Percentiles rank a stretch among this genome's conserved stretches.
phyloP scores from a whole-genome alignment of 2,329 filamentous ascomycete genomes.

The Zopfia rhizophila region DNA sequence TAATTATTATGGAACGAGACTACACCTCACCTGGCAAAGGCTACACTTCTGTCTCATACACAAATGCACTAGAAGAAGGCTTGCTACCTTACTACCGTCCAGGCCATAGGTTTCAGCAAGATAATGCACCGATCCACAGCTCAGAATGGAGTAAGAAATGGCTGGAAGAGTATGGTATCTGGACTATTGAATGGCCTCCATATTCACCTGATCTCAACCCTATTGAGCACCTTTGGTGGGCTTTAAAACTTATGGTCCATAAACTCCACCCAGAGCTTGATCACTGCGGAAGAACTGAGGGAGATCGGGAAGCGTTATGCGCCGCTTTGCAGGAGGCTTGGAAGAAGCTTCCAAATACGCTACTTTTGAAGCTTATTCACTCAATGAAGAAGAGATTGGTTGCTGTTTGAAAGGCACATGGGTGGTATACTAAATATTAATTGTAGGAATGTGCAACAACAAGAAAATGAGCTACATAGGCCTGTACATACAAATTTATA shows the following conservation, averaged over 20 bases:
- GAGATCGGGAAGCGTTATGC: slow-evolving; percentile 8
- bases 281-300: slow-evolving; percentile 5
- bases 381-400: slow-evolving; percentile 12
- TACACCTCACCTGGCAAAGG: neutral
- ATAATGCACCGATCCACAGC: slow-evolving; percentile 36
- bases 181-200: slow-evolving; percentile 23
- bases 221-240: slow-evolving; percentile 33
- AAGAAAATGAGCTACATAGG: too few species aligned
- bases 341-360: slow-evolving; percentile 11
- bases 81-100: slow-evolving; percentile 7
- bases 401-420: slow-evolving; percentile 1
- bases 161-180: slow-evolving; percentile 22
- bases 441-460: too few species aligned
- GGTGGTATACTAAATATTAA: slow-evolving; percentile 17
- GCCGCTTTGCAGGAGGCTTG: slow-evolving; percentile 12
- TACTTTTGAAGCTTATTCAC: slow-evolving; percentile 6
- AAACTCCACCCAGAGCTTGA: slow-evolving; percentile 18
- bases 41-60: slow-evolving; percentile 19
- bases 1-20: slow-evolving; percentile 23
- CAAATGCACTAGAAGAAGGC: slow-evolving; percentile 12
- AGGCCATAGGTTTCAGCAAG: slow-evolving; percentile 26
- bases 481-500: too few species aligned
- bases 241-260: slow-evolving; percentile 25
- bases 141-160: slow-evolving; percentile 15
- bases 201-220: slow-evolving; percentile 36